A percentile compares a stretch with the other conserved stretches of the same genome.
Evolutionary conservation across 768 basidiomycete genomes (phyloP).

Genomic region (Pleurotus sapidus): DNA sequence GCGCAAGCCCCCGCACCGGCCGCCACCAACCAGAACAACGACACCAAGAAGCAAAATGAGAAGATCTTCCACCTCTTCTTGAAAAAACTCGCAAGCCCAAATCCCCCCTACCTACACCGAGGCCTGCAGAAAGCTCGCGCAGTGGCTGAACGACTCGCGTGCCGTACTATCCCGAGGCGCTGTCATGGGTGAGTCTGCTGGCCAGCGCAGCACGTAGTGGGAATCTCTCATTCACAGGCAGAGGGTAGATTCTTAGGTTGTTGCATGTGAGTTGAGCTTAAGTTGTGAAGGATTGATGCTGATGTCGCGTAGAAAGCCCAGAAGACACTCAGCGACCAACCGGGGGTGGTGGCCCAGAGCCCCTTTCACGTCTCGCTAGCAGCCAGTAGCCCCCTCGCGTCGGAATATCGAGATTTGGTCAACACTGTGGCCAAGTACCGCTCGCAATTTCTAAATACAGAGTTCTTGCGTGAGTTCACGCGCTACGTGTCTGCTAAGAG

Average conservation of each 20-base stretch:
- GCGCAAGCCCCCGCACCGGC: neutral
- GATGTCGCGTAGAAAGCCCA: neutral
- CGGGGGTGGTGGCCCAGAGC: neutral
- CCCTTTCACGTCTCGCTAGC: neutral
- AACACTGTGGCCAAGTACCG: neutral
- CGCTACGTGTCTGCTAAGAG: neutral
- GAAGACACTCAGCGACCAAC: neutral
- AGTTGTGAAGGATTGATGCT: neutral
- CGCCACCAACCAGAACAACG: neutral
- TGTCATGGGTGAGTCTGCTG: neutral
- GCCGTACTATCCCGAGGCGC: constrained; percentile 1
- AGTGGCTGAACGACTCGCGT: neutral
- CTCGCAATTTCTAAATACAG: neutral
- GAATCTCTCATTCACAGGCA: neutral
- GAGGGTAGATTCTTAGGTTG: neutral
- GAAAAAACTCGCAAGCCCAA: neutral
- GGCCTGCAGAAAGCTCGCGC: neutral
- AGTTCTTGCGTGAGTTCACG: neutral
- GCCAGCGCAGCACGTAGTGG: neutral
- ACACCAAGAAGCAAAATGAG: neutral
- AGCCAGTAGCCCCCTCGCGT: neutral
- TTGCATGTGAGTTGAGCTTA: neutral
- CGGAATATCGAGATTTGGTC: neutral
- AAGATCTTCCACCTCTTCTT: neutral
- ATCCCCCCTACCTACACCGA: neutral